phyloP scores from a whole-genome alignment of 2,329 filamentous ascomycete genomes.

The Neonectria ditissima region DNA sequence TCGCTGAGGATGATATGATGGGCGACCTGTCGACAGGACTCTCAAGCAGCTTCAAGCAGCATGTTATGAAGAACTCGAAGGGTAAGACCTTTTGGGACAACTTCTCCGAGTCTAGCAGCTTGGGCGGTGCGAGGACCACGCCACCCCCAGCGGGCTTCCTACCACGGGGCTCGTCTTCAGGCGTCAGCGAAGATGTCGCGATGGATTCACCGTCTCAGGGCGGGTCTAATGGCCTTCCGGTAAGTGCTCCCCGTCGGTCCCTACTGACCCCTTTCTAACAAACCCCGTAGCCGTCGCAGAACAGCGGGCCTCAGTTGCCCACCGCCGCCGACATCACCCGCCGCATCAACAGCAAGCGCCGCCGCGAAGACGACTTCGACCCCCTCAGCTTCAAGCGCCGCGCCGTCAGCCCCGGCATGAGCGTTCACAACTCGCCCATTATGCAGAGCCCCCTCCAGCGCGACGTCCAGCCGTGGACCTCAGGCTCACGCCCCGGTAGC shows the following conservation, averaged over 20 bases:
- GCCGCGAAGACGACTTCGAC: constrained; percentile 91
- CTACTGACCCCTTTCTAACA: constrained; percentile 30
- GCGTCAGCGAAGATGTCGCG: constrained; percentile 75
- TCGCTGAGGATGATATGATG: constrained; percentile 77
- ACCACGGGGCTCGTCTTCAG: constrained; percentile 68
- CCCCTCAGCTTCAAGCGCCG: constrained; percentile 88
- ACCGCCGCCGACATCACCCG: constrained; percentile 80
- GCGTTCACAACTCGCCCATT: constrained; percentile 88
- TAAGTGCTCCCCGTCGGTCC: constrained; percentile 33
- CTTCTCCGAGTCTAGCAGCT: constrained; percentile 75
- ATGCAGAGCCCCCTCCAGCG: constrained; percentile 85
- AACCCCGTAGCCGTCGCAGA: constrained; percentile 40
- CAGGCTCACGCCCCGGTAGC: constrained; percentile 74
- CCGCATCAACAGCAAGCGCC: constrained; percentile 84
- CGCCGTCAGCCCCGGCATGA: constrained; percentile 92
- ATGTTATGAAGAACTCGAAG: constrained; percentile 77
- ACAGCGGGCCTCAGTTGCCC: constrained; percentile 60
- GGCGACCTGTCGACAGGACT: constrained; percentile 61
- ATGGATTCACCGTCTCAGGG: constrained; percentile 75
- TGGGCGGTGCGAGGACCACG: constrained; percentile 63
- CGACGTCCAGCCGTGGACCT: constrained; percentile 79
- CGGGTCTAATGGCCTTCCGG: constrained; percentile 46
- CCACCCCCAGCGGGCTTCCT: constrained; percentile 76
- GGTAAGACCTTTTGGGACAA: constrained; percentile 80
- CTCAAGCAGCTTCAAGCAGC: constrained; percentile 79